Base-by-base conservation (phyloP, 2,329 filamentous ascomycete species). In the Alternaria dauci region DNA sequence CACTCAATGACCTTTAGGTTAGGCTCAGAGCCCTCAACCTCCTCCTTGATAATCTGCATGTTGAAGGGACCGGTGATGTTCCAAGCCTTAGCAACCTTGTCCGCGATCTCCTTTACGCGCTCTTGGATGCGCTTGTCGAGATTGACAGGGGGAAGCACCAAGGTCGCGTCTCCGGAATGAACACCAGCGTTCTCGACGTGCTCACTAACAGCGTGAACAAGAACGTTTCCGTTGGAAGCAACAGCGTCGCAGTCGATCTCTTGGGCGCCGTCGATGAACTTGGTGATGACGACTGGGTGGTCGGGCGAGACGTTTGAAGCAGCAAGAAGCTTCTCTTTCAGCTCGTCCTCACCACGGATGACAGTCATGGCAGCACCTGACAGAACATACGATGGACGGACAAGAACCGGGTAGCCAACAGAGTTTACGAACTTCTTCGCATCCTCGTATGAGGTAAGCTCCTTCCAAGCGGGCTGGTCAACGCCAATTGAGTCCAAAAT, bases 281-380 rank as follows among this genome's bases (percentile, higher is more conserved):
- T 96, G 75, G 90, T 96, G 79, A 99, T 98, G 58, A 99, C 95
- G 41, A 99, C 95, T 2, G 95, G 95, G 82, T 99, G 93, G 77
- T 99, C 95, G 16, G 95, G 94, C 16, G 93, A 97, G 63, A 98
- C 95, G 59, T 89, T 89, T 78, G 90, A 90, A 53, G 95, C 95
- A 65, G 94, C 94, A 76, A 93, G 87, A 7, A 99, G 89, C 86
- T 98, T 98, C 67, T 97, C 92, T 83, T 96, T 92, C 59, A 99
- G 89, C 76, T 99, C 94, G 69, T 90, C 89, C 70, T 93, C 87
- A 79, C 89, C 92, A 77, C 88, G 89, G 74, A 99, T 97, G 71
- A 98, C 95, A 55, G 93, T 98, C 95, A 99, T 99, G 75, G 95
- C 95, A 70, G 95, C 95, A 78, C 95, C 95, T 34, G 95, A 98